These are phyloP conservation scores for Populus nigra DNA, from an alignment of 345 rosid species.

Conservation along the genomic window DNA sequence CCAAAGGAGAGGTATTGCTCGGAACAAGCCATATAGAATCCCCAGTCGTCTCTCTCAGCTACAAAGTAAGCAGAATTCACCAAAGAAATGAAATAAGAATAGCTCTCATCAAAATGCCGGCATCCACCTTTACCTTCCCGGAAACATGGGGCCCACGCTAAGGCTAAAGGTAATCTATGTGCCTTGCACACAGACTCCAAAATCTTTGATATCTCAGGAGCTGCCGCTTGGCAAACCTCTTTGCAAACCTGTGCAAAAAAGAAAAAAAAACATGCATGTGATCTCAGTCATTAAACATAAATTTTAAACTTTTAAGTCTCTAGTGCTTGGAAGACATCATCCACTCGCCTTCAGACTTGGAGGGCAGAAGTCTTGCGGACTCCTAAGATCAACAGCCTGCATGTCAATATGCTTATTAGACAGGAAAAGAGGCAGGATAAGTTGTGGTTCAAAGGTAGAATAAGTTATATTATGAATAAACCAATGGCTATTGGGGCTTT, in stretches of 20 bases:
- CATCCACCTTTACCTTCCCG: conserved; percentile 65
- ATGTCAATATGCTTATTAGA: conserved; percentile 24
- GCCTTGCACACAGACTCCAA: conserved; percentile 56
- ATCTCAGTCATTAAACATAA: conserved; percentile 26
- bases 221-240: conserved; percentile 47
- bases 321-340: conserved; percentile 9
- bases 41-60: conserved; percentile 38
- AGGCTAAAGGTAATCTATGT: conserved; percentile 68
- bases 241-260: conserved; percentile 50
- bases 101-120: conserved; percentile 62
- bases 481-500: conserved; percentile 26
- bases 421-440: conserved; percentile 11
- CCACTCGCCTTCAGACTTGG: conserved; percentile 50
- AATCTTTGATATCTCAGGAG: conserved; percentile 53
- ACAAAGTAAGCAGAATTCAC: conserved; percentile 65
- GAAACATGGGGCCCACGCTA: conserved; percentile 74
- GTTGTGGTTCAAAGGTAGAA: conserved; percentile 6
- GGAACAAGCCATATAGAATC: conserved; percentile 70
- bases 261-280: conserved; percentile 26
- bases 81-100: conserved; percentile 53
- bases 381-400: conserved; percentile 81
- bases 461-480: conserved; percentile 14
- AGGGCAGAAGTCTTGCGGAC: conserved; percentile 53
- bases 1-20: conserved; percentile 73
- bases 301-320: conserved; percentile 7